Percentiles rank a stretch among this genome's conserved stretches.
Evolutionary conservation across 805 yeast genomes (phyloP).

Genomic region (Starmerella bombi): DNA sequence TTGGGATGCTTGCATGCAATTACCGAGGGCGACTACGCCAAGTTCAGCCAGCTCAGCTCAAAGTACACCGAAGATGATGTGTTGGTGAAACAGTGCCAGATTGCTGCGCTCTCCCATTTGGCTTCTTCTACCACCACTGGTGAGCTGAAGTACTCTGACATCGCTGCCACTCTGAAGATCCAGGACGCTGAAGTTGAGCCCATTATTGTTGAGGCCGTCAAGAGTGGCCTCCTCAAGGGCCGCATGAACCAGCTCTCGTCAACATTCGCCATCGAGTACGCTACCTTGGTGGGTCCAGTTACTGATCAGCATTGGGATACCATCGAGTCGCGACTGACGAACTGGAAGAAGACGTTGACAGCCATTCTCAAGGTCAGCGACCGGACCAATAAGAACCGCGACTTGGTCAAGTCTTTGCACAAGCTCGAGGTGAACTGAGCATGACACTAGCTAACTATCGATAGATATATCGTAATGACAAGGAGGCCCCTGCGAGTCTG

Average conservation of each 20-base stretch:
- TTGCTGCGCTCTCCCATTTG: conserved; percentile 23
- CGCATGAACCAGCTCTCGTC: conserved; percentile 31
- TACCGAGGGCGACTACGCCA: conserved; percentile 25
- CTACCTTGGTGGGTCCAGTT: conserved; percentile 28
- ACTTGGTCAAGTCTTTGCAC: conserved; percentile 13
- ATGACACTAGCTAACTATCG: not conserved
- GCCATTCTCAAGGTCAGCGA: conserved; percentile 10
- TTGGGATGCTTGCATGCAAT: conserved; percentile 23
- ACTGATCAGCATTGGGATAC: conserved; percentile 30
- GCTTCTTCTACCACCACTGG: conserved; percentile 15
- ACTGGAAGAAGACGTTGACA: conserved; percentile 28
- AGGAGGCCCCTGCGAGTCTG: too few relatives aligned
- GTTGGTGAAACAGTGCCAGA: conserved; percentile 21
- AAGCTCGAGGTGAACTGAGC: conserved; percentile 15
- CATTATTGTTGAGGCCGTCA: conserved; percentile 32
- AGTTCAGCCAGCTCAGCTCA: conserved; percentile 8
- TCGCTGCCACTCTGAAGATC: conserved; percentile 26
- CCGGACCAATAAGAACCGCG: conserved; percentile 14
- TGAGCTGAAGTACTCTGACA: conserved; percentile 25
- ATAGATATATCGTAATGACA: too few relatives aligned
- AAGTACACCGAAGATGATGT: conserved; percentile 8
- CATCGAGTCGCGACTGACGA: conserved; percentile 25
- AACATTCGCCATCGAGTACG: conserved; percentile 29
- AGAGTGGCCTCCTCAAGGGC: conserved; percentile 33
- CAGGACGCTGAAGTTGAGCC: conserved; percentile 28